Evolutionary conservation across 1,284 basidiomycete species (phyloP).

Genomic region (Malassezia nana): DNA sequence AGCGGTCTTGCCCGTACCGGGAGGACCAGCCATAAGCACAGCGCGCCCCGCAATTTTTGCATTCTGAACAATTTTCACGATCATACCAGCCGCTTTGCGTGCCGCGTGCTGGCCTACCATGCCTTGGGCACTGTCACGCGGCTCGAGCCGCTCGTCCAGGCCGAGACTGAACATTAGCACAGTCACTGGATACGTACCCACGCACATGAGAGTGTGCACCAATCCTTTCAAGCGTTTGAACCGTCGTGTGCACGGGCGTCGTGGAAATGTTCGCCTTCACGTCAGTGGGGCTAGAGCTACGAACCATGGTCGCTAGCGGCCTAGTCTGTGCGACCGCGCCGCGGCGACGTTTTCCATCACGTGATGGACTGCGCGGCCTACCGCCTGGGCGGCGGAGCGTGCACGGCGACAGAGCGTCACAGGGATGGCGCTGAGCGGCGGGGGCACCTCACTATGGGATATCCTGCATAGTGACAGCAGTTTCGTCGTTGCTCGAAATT

Average conservation of each 20-base stretch:
- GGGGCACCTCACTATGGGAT: neutral
- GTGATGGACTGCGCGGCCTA: neutral
- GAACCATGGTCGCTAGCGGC: conserved; percentile 9
- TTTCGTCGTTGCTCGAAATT: neutral
- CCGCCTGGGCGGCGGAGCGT: no score
- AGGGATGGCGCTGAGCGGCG: neutral
- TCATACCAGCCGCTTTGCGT: conserved; percentile 89
- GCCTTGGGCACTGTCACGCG: conserved; percentile 72
- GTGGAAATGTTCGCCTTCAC: conserved; percentile 36
- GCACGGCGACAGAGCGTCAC: no score
- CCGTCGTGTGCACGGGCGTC: conserved; percentile 25
- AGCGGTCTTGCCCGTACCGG: conserved; percentile 91
- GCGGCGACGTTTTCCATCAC: neutral
- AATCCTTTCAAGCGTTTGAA: conserved; percentile 44
- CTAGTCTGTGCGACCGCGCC: neutral
- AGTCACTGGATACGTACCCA: conserved; percentile 11
- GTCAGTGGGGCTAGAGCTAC: neutral
- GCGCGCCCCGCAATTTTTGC: conserved; percentile 86
- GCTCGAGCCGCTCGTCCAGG: conserved; percentile 79
- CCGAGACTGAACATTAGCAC: conserved; percentile 61
- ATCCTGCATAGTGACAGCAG: neutral
- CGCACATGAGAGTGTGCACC: conserved; percentile 45
- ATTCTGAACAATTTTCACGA: conserved; percentile 94
- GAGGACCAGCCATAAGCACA: conserved; percentile 90
- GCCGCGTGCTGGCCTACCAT: conserved; percentile 95